phyloP scores from a whole-genome alignment of 2,329 filamentous ascomycete species.

The Chrysoporthe austroafricana region DNA sequence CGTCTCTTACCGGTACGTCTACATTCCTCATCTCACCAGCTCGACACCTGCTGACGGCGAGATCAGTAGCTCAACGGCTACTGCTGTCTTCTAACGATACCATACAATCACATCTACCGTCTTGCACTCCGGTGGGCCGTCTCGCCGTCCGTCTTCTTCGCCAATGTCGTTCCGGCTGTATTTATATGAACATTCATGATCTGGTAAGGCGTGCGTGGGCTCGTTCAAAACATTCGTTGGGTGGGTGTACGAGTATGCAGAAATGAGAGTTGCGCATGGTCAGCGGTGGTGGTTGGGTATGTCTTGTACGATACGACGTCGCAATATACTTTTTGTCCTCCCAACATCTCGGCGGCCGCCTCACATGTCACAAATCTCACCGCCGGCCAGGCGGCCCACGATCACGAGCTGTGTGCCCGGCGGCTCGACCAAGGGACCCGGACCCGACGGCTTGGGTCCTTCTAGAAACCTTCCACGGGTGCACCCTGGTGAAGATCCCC shows the following conservation, averaged over 20 bases:
- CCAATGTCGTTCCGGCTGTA: background rate
- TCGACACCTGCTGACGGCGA: background rate
- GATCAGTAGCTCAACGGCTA: background rate
- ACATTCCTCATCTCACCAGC: too few relatives aligned
- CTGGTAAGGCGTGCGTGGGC: background rate
- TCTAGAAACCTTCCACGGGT: slow-evolving; percentile 2
- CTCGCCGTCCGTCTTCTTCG: background rate
- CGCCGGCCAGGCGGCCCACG: background rate
- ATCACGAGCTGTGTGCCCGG: background rate
- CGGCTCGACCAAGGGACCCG: background rate
- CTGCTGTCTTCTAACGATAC: too few relatives aligned
- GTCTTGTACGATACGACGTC: background rate
- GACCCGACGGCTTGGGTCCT: background rate
- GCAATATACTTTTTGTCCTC: background rate
- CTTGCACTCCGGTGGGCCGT: too few relatives aligned
- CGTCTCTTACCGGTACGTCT: too few relatives aligned
- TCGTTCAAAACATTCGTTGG: too few relatives aligned
- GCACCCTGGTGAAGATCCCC: background rate
- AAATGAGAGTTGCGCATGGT: background rate
- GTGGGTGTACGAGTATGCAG: background rate
- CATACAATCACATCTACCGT: too few relatives aligned
- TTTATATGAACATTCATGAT: background rate
- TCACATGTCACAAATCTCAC: background rate
- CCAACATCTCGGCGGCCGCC: background rate
- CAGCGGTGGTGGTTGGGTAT: background rate